Evolutionary conservation across 495 filamentous ascomycete genomes (phyloP).

Genomic region (Xylaria nigripes): DNA sequence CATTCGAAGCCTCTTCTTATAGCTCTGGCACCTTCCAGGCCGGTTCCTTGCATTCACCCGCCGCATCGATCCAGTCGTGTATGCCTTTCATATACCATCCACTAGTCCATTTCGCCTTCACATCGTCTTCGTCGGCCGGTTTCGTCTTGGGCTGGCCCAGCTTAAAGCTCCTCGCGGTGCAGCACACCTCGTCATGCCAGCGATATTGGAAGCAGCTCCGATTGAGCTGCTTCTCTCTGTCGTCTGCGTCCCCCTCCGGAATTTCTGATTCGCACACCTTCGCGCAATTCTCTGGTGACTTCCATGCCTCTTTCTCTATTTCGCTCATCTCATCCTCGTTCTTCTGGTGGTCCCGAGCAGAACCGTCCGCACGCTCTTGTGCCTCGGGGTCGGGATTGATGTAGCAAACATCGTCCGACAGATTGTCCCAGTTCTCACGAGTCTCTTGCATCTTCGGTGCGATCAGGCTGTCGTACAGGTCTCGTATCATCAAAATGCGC

Average conservation of each 20-base stretch:
- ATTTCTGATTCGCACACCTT: slow-evolving; percentile 31
- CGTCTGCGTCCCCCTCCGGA: slow-evolving; percentile 21
- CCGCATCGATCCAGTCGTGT: slow-evolving; percentile 29
- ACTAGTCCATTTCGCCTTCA: slow-evolving; percentile 22
- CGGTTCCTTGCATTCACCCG: slow-evolving; percentile 25
- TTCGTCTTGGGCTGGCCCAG: slow-evolving; percentile 25
- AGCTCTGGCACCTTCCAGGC: slow-evolving; percentile 20
- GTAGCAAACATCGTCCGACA: slow-evolving; percentile 34
- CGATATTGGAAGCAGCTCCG: slow-evolving; percentile 30
- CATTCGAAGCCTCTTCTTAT: too few species aligned
- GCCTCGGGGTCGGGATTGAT: slow-evolving; percentile 25
- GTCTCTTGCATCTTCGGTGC: slow-evolving; percentile 24
- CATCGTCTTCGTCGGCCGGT: slow-evolving; percentile 8
- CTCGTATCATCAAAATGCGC: slow-evolving; percentile 31
- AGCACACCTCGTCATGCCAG: slow-evolving; percentile 29
- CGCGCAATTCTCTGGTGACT: slow-evolving; percentile 32
- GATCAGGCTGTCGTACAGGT: slow-evolving; percentile 36
- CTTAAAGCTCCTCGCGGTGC: slow-evolving; percentile 28
- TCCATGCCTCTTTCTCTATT: slow-evolving; percentile 29
- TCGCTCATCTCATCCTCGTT: slow-evolving; percentile 29
- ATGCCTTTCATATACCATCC: slow-evolving; percentile 31
- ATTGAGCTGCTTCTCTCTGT: slow-evolving; percentile 24
- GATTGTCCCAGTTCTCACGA: slow-evolving; percentile 39
- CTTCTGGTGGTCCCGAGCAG: slow-evolving; percentile 20
- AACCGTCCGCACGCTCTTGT: slow-evolving; percentile 14